These are phyloP conservation scores for Hyphopichia burtonii DNA, from an alignment of 1,139 yeast species.

Conservation along the genomic window DNA sequence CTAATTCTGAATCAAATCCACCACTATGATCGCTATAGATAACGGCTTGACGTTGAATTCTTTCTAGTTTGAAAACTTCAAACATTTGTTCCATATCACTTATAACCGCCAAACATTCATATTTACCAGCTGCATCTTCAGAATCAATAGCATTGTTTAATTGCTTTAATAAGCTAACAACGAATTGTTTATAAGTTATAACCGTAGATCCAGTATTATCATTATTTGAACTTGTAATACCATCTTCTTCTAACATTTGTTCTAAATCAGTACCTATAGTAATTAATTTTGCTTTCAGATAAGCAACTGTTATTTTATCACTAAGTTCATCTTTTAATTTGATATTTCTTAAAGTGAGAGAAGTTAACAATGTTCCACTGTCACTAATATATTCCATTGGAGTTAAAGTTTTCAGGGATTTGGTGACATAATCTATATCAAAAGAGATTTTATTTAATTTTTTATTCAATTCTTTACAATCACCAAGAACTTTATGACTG, in stretches of 20 bases:
- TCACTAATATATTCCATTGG: conserved; percentile 54
- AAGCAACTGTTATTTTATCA: conserved; percentile 53
- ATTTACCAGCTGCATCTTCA: conserved; percentile 50
- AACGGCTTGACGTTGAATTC: conserved; percentile 9
- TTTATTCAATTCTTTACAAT: conserved; percentile 47
- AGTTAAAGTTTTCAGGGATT: conserved; percentile 37
- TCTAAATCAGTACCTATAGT: conserved; percentile 57
- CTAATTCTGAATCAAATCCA: conserved; percentile 1
- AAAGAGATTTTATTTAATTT: conserved; percentile 39
- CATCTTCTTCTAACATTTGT: conserved; percentile 28
- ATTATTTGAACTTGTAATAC: conserved; percentile 2
- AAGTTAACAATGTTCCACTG: conserved; percentile 57
- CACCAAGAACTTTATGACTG: conserved; percentile 48
- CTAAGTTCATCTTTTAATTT: conserved; percentile 47
- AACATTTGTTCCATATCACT: conserved; percentile 65
- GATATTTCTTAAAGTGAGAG: conserved; percentile 48
- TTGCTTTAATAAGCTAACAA: conserved; percentile 50
- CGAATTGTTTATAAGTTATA: conserved; percentile 50
- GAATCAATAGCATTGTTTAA: conserved; percentile 48
- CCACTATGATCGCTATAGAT: conserved; percentile 5
- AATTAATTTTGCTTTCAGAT: conserved; percentile 56
- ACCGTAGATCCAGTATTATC: conserved; percentile 31
- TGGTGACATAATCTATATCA: conserved; percentile 48
- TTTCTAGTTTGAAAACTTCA: conserved; percentile 45
- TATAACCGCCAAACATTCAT: conserved; percentile 60